Conservation (phyloP, 164 flowering plant genomes). For the Chimonanthus salicifolius region DNA sequence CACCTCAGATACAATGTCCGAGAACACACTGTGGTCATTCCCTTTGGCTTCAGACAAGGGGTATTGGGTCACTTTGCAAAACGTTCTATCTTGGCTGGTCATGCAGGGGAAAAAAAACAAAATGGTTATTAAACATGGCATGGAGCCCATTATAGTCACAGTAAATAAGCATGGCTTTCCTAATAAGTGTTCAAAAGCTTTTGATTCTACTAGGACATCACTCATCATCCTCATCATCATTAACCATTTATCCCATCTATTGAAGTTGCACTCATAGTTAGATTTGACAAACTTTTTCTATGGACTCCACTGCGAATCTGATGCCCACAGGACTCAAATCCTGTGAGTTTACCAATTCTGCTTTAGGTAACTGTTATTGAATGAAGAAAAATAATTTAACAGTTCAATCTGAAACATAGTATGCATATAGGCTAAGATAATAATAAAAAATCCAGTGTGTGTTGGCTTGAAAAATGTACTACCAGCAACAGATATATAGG, state of each 20-base stretch:
- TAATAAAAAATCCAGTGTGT: neutral
- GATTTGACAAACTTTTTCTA: too few relatives aligned
- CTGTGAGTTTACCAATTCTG: too few relatives aligned
- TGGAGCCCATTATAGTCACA: neutral
- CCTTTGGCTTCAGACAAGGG: slow-evolving; percentile 39
- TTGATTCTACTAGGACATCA: neutral
- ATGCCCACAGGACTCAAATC: too few relatives aligned
- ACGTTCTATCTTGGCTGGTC: slow-evolving; percentile 30
- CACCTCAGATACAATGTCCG: slow-evolving; percentile 41
- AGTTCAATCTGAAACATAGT: neutral
- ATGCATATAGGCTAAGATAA: neutral
- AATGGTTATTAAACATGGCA: neutral
- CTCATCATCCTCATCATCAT: too few relatives aligned
- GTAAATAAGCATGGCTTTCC: neutral
- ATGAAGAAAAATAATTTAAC: too few relatives aligned
- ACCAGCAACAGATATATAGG: neutral
- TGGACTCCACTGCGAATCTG: too few relatives aligned
- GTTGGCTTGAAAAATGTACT: neutral
- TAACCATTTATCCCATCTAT: too few relatives aligned
- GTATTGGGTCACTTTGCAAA: slow-evolving; percentile 48
- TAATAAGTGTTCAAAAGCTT: neutral
- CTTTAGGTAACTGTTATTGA: too few relatives aligned
- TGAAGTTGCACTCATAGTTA: too few relatives aligned
- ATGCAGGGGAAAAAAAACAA: slow-evolving; percentile 6
- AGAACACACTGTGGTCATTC: slow-evolving; percentile 36